A percentile compares a stretch with the other conserved stretches of the same genome.
Evolutionary conservation across 1,139 yeast genomes (phyloP).

Genomic region (Candida sp.): DNA sequence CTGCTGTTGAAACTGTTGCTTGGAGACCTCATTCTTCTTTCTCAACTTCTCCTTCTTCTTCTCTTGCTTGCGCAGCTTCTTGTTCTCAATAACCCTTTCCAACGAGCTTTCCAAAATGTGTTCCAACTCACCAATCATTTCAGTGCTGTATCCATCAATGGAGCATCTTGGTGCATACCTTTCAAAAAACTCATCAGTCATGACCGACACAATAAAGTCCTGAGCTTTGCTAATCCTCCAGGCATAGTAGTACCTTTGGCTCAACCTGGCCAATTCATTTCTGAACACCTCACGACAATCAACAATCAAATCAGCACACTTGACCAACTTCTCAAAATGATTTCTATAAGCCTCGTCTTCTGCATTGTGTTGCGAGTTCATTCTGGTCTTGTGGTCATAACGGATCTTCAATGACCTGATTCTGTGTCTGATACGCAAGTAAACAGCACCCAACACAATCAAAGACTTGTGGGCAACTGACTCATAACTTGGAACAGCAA

Average conservation of each 20-base stretch:
- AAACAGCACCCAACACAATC: slow-evolving; percentile 25
- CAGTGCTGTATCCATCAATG: slow-evolving; percentile 15
- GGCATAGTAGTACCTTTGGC: slow-evolving; percentile 40
- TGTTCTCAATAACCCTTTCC: slow-evolving; percentile 14
- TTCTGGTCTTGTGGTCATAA: slow-evolving; percentile 15
- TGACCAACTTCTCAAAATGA: slow-evolving; percentile 17
- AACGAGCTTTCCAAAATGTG: slow-evolving; percentile 19
- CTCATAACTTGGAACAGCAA: slow-evolving; percentile 40
- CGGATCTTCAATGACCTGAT: slow-evolving; percentile 10
- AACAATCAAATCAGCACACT: slow-evolving; percentile 17
- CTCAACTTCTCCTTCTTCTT: slow-evolving; percentile 1
- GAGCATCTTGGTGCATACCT: slow-evolving; percentile 15
- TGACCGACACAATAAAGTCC: slow-evolving; percentile 24
- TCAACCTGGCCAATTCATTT: slow-evolving; percentile 20
- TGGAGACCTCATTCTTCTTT: not conserved
- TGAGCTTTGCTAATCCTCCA: slow-evolving; percentile 40
- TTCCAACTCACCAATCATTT: slow-evolving; percentile 26
- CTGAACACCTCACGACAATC: slow-evolving; percentile 24
- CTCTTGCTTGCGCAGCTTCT: not conserved
- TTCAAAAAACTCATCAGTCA: slow-evolving; percentile 25
- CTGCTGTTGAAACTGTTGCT: not conserved
- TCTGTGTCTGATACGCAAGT: slow-evolving; percentile 21
- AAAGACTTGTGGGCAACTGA: slow-evolving; percentile 34
- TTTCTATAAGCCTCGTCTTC: slow-evolving; percentile 13
- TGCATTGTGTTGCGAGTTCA: slow-evolving; percentile 10